Evolutionary conservation across 257 asterid genomes (phyloP).

Genomic region (Ehretia macrophylla): DNA sequence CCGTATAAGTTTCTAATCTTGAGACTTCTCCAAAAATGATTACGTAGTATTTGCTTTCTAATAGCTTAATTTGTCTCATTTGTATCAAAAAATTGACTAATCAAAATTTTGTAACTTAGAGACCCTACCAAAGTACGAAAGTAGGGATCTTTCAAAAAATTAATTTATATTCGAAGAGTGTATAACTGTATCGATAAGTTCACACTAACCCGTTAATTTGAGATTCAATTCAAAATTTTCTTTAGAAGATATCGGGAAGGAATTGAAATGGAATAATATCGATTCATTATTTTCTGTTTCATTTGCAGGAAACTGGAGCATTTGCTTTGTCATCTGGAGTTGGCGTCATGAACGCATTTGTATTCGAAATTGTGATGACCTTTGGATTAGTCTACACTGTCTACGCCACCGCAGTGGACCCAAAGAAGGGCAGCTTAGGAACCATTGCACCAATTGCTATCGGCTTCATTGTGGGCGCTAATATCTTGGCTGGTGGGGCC

Average conservation of each 20-base stretch:
- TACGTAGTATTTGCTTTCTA: too few relatives aligned
- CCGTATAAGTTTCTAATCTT: too few relatives aligned
- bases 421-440: slow-evolving; percentile 43
- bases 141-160: background rate
- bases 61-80: too few relatives aligned
- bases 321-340: slow-evolving; percentile 37
- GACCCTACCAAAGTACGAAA: slow-evolving; percentile 9
- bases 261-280: too few relatives aligned
- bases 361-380: slow-evolving; percentile 43
- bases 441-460: slow-evolving; percentile 45
- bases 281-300: too few relatives aligned
- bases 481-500: slow-evolving; percentile 41
- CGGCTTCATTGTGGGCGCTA: slow-evolving; percentile 54
- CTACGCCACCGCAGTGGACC: slow-evolving; percentile 51
- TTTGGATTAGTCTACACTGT: slow-evolving; percentile 44
- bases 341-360: slow-evolving; percentile 25
- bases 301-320: slow-evolving; percentile 24
- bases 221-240: too few relatives aligned
- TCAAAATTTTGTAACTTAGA: too few relatives aligned
- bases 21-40: too few relatives aligned
- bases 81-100: too few relatives aligned
- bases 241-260: too few relatives aligned
- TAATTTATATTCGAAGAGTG: slow-evolving; percentile 7
- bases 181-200: slow-evolving; percentile 2
- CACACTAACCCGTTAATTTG: background rate